A percentile compares a stretch with the other conserved stretches of the same genome.
Conservation (phyloP, 2,329 filamentous ascomycete species). For the Apiospora koreana region DNA sequence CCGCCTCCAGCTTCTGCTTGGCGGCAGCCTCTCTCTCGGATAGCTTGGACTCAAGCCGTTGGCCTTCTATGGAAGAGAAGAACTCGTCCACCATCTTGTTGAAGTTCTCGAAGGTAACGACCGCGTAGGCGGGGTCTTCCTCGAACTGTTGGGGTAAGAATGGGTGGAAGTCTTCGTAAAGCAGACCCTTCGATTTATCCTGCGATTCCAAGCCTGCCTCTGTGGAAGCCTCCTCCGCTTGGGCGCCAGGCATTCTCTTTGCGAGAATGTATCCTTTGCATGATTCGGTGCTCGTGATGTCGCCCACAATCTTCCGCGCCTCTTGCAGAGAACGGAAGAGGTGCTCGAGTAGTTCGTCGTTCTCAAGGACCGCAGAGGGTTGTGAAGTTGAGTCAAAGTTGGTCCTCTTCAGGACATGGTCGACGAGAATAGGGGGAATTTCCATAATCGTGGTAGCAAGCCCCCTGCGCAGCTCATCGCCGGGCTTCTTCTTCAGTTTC, state of each 20-base stretch:
- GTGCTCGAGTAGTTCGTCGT: slow-evolving; percentile 63
- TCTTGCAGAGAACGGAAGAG: slow-evolving; percentile 69
- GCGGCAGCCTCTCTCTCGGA: slow-evolving; percentile 81
- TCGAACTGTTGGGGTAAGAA: slow-evolving; percentile 83
- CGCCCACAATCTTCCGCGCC: slow-evolving; percentile 68
- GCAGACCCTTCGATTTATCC: slow-evolving; percentile 47
- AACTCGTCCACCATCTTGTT: slow-evolving; percentile 96
- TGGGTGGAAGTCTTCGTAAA: slow-evolving; percentile 96
- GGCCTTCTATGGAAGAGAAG: slow-evolving; percentile 93
- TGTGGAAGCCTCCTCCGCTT: slow-evolving; percentile 21
- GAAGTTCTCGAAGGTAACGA: slow-evolving; percentile 80
- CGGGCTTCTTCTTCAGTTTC: slow-evolving; percentile 71
- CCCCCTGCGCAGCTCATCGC: slow-evolving; percentile 76
- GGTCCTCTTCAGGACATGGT: slow-evolving; percentile 75
- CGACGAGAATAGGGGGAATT: slow-evolving; percentile 82
- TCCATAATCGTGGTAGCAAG: slow-evolving; percentile 85
- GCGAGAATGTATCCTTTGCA: slow-evolving; percentile 89
- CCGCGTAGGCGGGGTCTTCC: slow-evolving; percentile 62
- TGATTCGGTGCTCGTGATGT: slow-evolving; percentile 64
- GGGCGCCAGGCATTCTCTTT: slow-evolving; percentile 49
- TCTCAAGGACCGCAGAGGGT: slow-evolving; percentile 69
- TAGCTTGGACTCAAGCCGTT: slow-evolving; percentile 82
- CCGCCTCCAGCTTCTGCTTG: slow-evolving; percentile 82
- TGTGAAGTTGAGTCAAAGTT: slow-evolving; percentile 69
- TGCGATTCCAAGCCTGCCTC: slow-evolving; percentile 32